Conservation (phyloP, 176 grass and related monocot species). For the Cenchrus americanus region DNA sequence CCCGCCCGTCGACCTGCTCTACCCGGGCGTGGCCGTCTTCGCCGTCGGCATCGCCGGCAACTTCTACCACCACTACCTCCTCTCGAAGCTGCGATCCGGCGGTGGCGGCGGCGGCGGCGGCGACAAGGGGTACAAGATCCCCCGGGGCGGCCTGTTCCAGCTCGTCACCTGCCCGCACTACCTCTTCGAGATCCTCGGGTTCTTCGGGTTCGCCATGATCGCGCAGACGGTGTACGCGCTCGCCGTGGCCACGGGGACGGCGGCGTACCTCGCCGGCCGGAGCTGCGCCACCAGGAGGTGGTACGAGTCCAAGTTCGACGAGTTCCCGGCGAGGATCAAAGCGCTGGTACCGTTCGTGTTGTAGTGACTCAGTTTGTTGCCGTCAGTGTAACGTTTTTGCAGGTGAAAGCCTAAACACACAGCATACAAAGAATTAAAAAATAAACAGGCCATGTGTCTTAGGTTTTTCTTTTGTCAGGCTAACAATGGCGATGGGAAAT, state of each 20-base stretch:
- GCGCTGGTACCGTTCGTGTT: constrained; percentile 71
- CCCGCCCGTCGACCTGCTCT: constrained; percentile 54
- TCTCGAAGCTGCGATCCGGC: constrained; percentile 44
- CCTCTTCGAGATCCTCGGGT: constrained; percentile 76
- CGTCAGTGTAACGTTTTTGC: neutral
- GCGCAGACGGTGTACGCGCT: constrained; percentile 60
- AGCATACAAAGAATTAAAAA: no score
- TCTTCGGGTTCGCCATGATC: constrained; percentile 72
- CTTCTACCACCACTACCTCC: constrained; percentile 78
- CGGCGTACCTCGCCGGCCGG: constrained; percentile 67
- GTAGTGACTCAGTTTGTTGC: constrained; percentile 4
- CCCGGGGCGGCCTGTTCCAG: constrained; percentile 62
- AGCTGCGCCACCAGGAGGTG: constrained; percentile 76
- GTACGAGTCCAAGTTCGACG: constrained; percentile 69
- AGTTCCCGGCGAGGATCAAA: constrained; percentile 59
- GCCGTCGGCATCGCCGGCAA: constrained; percentile 65
- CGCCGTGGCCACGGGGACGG: constrained; percentile 48
- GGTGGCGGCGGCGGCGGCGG: neutral
- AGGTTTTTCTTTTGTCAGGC: neutral
- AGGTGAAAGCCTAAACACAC: neutral
- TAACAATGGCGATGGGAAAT: neutral
- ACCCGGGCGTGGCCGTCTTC: constrained; percentile 45
- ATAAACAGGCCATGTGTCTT: neutral
- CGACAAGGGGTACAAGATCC: constrained; percentile 68
- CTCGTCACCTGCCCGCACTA: constrained; percentile 74